Percentiles rank a stretch among this genome's conserved stretches.
Conservation (phyloP, 1,284 basidiomycete genomes). For the Ustilago bromivora region DNA sequence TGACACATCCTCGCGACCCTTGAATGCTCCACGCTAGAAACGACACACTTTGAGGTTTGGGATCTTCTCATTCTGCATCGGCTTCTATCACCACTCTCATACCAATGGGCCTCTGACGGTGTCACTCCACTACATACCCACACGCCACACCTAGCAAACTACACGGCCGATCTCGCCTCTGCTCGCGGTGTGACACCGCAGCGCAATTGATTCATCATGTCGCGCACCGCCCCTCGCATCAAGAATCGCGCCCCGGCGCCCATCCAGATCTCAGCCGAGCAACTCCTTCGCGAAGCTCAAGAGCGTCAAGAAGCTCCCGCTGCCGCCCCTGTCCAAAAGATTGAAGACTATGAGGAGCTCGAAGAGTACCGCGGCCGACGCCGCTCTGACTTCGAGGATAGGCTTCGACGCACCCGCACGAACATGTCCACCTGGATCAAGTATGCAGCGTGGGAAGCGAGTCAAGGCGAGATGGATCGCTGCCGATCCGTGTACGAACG, state of each 20-base stretch:
- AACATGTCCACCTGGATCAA: constrained; percentile 75
- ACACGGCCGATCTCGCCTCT: not conserved
- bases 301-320: constrained; percentile 93
- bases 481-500: constrained; percentile 94
- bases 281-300: constrained; percentile 96
- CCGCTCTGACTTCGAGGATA: constrained; percentile 94
- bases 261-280: constrained; percentile 97
- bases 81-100: not conserved
- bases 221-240: constrained; percentile 75
- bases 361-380: constrained; percentile 94
- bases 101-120: constrained; percentile 16
- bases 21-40: constrained; percentile 10
- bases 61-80: constrained; percentile 1
- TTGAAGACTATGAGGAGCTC: constrained; percentile 97
- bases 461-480: constrained; percentile 81
- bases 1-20: not conserved
- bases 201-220: constrained; percentile 48
- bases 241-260: constrained; percentile 94
- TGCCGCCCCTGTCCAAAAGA: constrained; percentile 71
- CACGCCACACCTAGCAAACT: constrained; percentile 7
- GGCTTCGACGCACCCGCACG: constrained; percentile 87
- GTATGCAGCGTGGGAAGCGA: constrained; percentile 83
- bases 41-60: constrained; percentile 3
- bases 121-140: constrained; percentile 11
- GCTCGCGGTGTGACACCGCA: constrained; percentile 12